Evolutionary conservation across 768 basidiomycete species (phyloP).

Genomic region (Leccinum truebloodii): DNA sequence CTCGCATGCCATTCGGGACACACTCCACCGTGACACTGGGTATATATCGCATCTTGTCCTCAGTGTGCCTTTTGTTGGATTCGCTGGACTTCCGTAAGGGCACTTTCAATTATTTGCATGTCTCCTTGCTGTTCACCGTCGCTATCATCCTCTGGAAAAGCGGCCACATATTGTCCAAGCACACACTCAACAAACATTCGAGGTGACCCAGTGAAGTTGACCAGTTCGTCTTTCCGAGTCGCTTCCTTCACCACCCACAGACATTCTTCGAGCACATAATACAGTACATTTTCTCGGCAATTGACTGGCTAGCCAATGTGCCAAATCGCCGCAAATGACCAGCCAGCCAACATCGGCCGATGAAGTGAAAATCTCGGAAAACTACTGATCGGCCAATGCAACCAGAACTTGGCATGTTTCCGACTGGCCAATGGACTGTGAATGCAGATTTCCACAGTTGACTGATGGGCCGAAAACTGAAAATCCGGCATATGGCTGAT

Average conservation of each 20-base stretch:
- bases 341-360: no score
- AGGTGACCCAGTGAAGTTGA: background rate
- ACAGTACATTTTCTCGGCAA: no score
- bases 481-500: no score
- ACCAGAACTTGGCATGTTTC: no score
- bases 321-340: no score
- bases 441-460: no score
- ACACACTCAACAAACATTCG: background rate
- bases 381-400: no score
- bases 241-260: background rate
- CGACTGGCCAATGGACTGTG: no score
- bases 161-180: background rate
- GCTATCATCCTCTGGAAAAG: background rate
- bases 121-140: background rate
- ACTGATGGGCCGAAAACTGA: no score
- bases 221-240: background rate
- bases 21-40: background rate
- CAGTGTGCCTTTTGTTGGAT: background rate
- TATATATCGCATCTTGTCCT: background rate
- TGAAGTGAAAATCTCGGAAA: no score
- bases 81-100: background rate
- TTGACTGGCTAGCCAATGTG: no score
- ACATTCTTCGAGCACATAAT: background rate
- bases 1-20: background rate
- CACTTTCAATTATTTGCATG: background rate